Percentiles rank a stretch among this genome's conserved stretches.
phyloP scores from a whole-genome alignment of 805 yeast species.

The Hanseniaspora pseudoguilliermondii region DNA sequence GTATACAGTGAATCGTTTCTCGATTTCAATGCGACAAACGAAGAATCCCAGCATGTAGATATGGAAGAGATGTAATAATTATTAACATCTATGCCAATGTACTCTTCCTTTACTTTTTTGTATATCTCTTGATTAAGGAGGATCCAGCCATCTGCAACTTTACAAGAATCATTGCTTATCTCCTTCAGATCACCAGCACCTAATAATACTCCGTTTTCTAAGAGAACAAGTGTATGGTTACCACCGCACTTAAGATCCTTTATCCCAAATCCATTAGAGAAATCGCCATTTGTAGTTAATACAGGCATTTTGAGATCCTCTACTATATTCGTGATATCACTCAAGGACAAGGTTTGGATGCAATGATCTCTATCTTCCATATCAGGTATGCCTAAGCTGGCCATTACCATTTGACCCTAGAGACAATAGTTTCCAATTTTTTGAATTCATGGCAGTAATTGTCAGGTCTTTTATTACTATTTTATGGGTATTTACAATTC shows the following conservation, averaged over 20 bases:
- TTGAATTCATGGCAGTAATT: not conserved
- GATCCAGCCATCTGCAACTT: not conserved
- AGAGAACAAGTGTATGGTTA: slow-evolving; percentile 60
- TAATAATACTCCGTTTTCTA: slow-evolving; percentile 40
- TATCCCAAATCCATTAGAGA: not conserved
- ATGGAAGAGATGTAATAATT: not conserved
- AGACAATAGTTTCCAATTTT: slow-evolving; percentile 20
- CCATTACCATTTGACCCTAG: slow-evolving; percentile 79
- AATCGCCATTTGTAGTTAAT: not conserved
- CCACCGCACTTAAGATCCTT: slow-evolving; percentile 57
- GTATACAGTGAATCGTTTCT: not conserved
- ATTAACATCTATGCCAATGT: slow-evolving; percentile 37
- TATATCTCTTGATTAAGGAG: slow-evolving; percentile 27
- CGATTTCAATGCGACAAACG: not conserved
- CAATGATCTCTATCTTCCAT: slow-evolving; percentile 36
- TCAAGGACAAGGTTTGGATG: slow-evolving; percentile 17
- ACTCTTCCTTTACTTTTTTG: slow-evolving; percentile 62
- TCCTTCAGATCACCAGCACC: slow-evolving; percentile 37
- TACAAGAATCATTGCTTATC: not conserved
- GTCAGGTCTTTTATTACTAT: too few relatives aligned
- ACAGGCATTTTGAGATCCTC: not conserved
- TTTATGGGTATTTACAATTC: too few relatives aligned
- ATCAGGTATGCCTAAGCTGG: slow-evolving; percentile 54
- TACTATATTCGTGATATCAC: not conserved
- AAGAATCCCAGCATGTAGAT: slow-evolving; percentile 11